Evolutionary conservation across 164 flowering plant genomes (phyloP).

Genomic region (Aristolochia fimbriata): DNA sequence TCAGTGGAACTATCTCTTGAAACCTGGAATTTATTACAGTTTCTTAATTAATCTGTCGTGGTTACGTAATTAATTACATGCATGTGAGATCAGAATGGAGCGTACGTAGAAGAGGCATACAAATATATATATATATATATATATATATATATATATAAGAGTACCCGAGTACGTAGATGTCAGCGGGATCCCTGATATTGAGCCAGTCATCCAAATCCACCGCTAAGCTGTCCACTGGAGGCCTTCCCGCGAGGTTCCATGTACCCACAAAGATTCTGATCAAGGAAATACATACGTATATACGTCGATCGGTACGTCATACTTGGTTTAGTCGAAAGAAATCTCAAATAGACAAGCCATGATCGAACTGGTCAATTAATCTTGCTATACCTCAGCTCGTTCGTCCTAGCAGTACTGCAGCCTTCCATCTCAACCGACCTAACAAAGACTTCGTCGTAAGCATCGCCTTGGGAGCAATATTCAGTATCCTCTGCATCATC

Average conservation of each 20-base stretch:
- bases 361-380: too few species aligned
- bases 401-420: constrained; percentile 20
- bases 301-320: neutral
- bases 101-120: too few species aligned
- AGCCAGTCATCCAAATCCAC: constrained; percentile 74
- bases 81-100: too few species aligned
- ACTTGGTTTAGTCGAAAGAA: neutral
- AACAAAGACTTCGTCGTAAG: constrained; percentile 3
- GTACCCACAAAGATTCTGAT: constrained; percentile 65
- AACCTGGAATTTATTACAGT: constrained; percentile 28
- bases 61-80: too few species aligned
- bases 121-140: too few species aligned
- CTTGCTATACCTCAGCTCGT: constrained; percentile 63
- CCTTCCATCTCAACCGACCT: constrained; percentile 25
- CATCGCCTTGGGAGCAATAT: constrained; percentile 6
- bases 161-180: constrained; percentile 46
- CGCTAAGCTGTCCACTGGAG: constrained; percentile 56
- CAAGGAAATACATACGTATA: neutral
- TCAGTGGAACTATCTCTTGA: constrained; percentile 77
- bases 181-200: constrained; percentile 55
- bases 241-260: constrained; percentile 85
- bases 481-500: constrained; percentile 19
- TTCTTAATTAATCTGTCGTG: neutral
- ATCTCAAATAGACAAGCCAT: neutral
- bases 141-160: too few species aligned